Evolutionary conservation across 441 rosid genomes (phyloP), one percentile per base, ranked within the genome.

Genomic region (Omphalea diandra): DNA sequence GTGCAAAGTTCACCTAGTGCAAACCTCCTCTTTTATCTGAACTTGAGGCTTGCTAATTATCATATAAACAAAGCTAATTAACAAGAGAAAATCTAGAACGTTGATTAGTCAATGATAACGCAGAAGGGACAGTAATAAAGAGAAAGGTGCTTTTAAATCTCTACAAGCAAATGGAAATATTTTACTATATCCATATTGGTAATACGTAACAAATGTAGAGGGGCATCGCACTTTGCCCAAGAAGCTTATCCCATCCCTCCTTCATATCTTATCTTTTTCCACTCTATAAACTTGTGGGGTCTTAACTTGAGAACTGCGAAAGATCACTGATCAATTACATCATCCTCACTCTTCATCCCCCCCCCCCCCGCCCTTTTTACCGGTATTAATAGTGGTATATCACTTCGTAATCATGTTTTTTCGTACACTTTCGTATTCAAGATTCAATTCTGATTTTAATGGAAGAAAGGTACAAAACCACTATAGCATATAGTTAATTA

Each of bases 381-480:
- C 44, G 22, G 40, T 63, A 36, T n/a, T 47, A 68, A 46, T 46
- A 53, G 75, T 66, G 68, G 59, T 70, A 44, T 32, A 36, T 36
- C n/a, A 49, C 52, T 79, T 53, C 54, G 11, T 15, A 65, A 54
- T 18, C 77, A 66, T 71, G 82, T 80, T 32, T 0, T 17, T 65
- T 89, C 90, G 90, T 87, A 90, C 94, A 83, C 65, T 70, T 86
- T 84, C 79, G 86, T 77, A 81, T 84, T n/a, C 83, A 79, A 73
- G 65, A 69, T 62, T 54, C 76, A 73, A 52, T 63, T 22, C 73
- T 56, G 26, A 47, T 47, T 56, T 36, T 11, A 41, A 55, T 31
- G 68, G 41, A 47, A 65, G 69, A 65, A 77, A 71, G 69, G 81
- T 73, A 81, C 79, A 73, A 70, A 85, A 83, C 83, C 82, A 75